Percentiles rank a stretch among this genome's conserved stretches.
These are phyloP conservation scores for Endothia cerciana DNA, from an alignment of 2,329 filamentous ascomycete genomes.

Conservation along the genomic window DNA sequence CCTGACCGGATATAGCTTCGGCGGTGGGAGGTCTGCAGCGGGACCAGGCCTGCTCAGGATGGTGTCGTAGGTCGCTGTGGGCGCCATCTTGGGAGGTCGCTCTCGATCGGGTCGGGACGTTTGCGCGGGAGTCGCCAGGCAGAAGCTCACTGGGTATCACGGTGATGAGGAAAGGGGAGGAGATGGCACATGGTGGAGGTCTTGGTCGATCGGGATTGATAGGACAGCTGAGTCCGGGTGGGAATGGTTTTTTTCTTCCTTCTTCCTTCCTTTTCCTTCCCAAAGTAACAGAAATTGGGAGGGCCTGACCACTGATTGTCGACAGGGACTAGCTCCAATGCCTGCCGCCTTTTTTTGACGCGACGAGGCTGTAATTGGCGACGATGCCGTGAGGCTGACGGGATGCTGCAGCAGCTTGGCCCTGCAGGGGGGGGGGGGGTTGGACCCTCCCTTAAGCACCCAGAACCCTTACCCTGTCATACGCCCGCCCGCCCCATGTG, in stretches of 20 bases:
- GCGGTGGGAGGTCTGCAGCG: slow-evolving; percentile 52
- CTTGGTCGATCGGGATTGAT: not conserved
- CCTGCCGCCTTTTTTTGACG: slow-evolving; percentile 17
- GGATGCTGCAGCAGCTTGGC: slow-evolving; percentile 23
- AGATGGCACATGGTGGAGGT: slow-evolving; percentile 18
- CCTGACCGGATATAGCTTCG: slow-evolving; percentile 63
- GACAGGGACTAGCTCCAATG: slow-evolving; percentile 16
- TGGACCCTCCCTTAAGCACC: not conserved
- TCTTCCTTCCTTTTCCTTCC: no score
- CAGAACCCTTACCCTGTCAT: not conserved
- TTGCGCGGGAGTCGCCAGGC: not conserved
- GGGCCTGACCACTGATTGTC: not conserved
- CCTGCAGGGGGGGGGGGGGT: slow-evolving; percentile 9
- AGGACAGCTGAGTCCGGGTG: not conserved
- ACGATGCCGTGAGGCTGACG: slow-evolving; percentile 17
- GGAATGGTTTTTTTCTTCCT: no score
- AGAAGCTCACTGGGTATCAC: slow-evolving; percentile 25
- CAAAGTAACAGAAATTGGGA: not conserved
- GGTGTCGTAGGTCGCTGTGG: slow-evolving; percentile 51
- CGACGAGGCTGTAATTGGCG: slow-evolving; percentile 19
- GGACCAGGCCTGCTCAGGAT: slow-evolving; percentile 42
- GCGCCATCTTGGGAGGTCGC: slow-evolving; percentile 35
- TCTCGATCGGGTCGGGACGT: not conserved
- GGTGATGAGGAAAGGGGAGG: slow-evolving; percentile 1
- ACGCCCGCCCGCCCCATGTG: no score